phyloP scores from a whole-genome alignment of 208 protist genomes.

The Leishmania major region DNA sequence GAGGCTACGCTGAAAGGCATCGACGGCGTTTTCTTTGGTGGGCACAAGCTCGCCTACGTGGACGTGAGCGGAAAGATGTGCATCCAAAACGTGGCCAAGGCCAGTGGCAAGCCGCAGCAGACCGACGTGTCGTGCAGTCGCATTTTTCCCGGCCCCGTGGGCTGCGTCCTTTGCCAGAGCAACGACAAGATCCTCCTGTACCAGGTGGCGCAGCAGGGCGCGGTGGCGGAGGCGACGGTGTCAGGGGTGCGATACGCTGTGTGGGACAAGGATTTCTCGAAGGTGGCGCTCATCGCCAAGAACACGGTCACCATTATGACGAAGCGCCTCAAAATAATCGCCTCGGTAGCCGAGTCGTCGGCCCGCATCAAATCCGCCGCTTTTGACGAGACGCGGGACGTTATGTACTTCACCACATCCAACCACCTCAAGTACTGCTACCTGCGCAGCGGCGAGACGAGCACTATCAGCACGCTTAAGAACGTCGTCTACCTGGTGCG shows the following conservation, averaged over 20 bases:
- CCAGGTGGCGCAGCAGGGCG: conserved; percentile 93
- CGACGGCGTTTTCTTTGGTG: conserved; percentile 93
- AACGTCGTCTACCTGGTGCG: conserved; percentile 95
- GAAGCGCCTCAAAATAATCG: conserved; percentile 90
- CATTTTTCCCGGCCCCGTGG: conserved; percentile 76
- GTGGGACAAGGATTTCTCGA: conserved; percentile 93
- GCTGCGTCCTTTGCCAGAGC: conserved; percentile 76
- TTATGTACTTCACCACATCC: conserved; percentile 98
- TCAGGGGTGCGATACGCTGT: conserved; percentile 91
- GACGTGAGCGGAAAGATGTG: conserved; percentile 86
- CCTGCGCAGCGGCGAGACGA: conserved; percentile 92
- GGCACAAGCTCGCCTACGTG: conserved; percentile 95
- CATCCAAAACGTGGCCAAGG: conserved; percentile 85
- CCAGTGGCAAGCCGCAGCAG: conserved; percentile 73
- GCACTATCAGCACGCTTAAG: conserved; percentile 98
- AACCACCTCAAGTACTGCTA: conserved; percentile 99
- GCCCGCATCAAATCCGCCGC: conserved; percentile 95
- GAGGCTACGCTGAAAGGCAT: conserved; percentile 49
- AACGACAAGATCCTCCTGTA: conserved; percentile 93
- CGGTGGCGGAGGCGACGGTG: conserved; percentile 68
- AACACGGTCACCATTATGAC: conserved; percentile 91
- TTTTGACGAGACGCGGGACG: conserved; percentile 91
- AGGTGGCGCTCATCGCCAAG: conserved; percentile 94
- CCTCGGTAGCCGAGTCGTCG: conserved; percentile 91
- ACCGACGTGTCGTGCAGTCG: conserved; percentile 61